phyloP scores from a whole-genome alignment of 164 flowering plant genomes.

The Brasenia schreberi region DNA sequence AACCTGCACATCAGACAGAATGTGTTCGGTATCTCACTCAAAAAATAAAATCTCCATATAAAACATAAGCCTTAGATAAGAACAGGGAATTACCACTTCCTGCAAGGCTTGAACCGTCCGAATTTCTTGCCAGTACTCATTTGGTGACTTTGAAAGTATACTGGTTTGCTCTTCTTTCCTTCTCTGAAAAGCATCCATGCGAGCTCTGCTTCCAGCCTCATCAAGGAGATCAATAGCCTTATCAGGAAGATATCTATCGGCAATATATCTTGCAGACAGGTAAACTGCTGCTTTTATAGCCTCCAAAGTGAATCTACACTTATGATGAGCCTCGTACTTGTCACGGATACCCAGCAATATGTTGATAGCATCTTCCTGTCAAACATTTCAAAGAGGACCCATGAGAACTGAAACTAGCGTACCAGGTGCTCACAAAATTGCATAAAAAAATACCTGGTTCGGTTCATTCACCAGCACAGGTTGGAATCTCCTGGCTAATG shows the following conservation, averaged over 20 bases:
- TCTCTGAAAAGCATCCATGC: slow-evolving; percentile 48
- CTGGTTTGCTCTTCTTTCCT: slow-evolving; percentile 39
- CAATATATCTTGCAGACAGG: slow-evolving; percentile 65
- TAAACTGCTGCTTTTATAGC: slow-evolving; percentile 77
- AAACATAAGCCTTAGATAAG: not conserved
- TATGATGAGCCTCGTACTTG: slow-evolving; percentile 71
- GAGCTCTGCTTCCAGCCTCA: slow-evolving; percentile 89
- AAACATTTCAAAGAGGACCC: slow-evolving; percentile 1
- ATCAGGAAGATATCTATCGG: slow-evolving; percentile 82
- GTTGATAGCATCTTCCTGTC: slow-evolving; percentile 65
- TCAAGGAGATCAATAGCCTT: slow-evolving; percentile 94
- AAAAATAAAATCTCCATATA: not conserved
- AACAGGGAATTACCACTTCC: slow-evolving; percentile 36
- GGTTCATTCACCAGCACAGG: slow-evolving; percentile 72
- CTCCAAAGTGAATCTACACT: slow-evolving; percentile 54
- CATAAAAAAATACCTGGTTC: slow-evolving; percentile 37
- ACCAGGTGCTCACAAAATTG: not conserved
- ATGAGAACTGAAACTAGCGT: not conserved
- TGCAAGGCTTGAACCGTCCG: slow-evolving; percentile 72
- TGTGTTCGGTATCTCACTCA: not conserved
- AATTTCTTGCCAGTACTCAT: slow-evolving; percentile 82
- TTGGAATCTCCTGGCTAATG: slow-evolving; percentile 75
- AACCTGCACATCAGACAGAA: slow-evolving; percentile 21
- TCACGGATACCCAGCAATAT: slow-evolving; percentile 67
- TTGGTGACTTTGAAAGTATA: slow-evolving; percentile 54